Evolutionary conservation across 1,139 yeast genomes (phyloP).

Genomic region (Waltiozyma sp.): DNA sequence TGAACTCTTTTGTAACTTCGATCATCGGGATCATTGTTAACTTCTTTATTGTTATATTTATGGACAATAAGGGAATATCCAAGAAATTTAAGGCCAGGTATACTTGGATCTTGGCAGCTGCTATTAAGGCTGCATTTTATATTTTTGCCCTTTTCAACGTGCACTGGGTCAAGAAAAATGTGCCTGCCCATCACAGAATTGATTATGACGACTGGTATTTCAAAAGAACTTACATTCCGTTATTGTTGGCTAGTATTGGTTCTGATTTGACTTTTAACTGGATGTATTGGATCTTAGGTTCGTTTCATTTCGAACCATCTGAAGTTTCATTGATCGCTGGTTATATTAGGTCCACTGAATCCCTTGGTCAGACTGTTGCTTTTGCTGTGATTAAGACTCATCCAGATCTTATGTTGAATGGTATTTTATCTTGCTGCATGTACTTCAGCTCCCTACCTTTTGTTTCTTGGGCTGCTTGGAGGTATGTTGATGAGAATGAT

Average conservation of each 20-base stretch:
- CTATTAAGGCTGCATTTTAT: slow-evolving; percentile 11
- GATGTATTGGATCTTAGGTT: slow-evolving; percentile 19
- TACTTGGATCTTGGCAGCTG: slow-evolving; percentile 13
- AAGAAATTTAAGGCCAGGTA: slow-evolving; percentile 7
- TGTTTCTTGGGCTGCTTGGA: slow-evolving; percentile 14
- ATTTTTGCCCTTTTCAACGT: slow-evolving; percentile 17
- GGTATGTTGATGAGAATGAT: slow-evolving; percentile 5
- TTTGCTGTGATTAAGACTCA: slow-evolving; percentile 18
- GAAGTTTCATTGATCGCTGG: slow-evolving; percentile 11
- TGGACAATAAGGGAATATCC: slow-evolving; percentile 8
- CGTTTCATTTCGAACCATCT: slow-evolving; percentile 10
- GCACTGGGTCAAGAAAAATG: slow-evolving; percentile 9
- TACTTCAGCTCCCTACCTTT: slow-evolving; percentile 17
- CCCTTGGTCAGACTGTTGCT: slow-evolving; percentile 15
- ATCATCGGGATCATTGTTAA: slow-evolving; percentile 13
- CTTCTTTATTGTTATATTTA: slow-evolving; percentile 10
- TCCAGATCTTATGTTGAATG: slow-evolving; percentile 14
- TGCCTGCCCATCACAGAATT: slow-evolving; percentile 6
- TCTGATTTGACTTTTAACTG: slow-evolving; percentile 18
- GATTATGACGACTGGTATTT: slow-evolving; percentile 18
- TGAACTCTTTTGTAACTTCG: slow-evolving; percentile 18
- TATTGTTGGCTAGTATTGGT: slow-evolving; percentile 16
- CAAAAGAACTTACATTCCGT: slow-evolving; percentile 15
- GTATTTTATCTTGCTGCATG: slow-evolving; percentile 17
- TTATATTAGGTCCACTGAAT: slow-evolving; percentile 14